Evolutionary conservation across 306 rosid genomes (phyloP).

Genomic region (Astragalus membranaceus): DNA sequence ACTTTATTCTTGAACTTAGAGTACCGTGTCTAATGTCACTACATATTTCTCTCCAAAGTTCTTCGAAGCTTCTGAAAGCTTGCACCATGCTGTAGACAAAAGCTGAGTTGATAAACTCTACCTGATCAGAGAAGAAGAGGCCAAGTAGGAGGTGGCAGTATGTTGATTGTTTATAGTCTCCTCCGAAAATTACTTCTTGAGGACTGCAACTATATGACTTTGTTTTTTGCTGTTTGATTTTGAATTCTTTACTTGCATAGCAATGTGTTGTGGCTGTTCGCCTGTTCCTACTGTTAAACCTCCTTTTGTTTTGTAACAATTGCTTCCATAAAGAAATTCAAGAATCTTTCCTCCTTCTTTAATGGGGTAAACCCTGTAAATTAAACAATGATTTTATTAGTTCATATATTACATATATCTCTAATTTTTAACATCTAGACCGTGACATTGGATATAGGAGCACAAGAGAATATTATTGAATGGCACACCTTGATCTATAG

Average conservation of each 20-base stretch:
- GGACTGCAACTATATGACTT: conserved; percentile 83
- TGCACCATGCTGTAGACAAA: no score
- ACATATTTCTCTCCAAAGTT: no score
- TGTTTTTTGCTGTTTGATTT: conserved; percentile 64
- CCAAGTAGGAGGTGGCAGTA: no score
- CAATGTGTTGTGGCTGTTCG: conserved; percentile 96
- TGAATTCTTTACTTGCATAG: conserved; percentile 79
- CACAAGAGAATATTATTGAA: neutral
- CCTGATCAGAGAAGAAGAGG: no score
- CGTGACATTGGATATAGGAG: neutral
- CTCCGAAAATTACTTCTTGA: no score
- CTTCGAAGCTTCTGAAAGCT: no score
- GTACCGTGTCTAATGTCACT: no score
- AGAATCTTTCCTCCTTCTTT: conserved; percentile 70
- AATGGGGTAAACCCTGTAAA: conserved; percentile 55
- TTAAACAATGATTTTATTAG: neutral
- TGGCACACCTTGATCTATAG: conserved; percentile 68
- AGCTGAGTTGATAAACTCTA: no score
- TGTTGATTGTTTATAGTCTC: no score
- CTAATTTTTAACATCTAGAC: no score
- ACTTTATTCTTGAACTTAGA: no score
- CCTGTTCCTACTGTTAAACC: conserved; percentile 70
- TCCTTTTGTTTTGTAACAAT: conserved; percentile 63
- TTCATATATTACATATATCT: neutral
- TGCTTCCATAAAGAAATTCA: conserved; percentile 89